These are phyloP conservation scores for Angophora floribunda DNA, from an alignment of 345 rosid genomes.

Conservation along the genomic window DNA sequence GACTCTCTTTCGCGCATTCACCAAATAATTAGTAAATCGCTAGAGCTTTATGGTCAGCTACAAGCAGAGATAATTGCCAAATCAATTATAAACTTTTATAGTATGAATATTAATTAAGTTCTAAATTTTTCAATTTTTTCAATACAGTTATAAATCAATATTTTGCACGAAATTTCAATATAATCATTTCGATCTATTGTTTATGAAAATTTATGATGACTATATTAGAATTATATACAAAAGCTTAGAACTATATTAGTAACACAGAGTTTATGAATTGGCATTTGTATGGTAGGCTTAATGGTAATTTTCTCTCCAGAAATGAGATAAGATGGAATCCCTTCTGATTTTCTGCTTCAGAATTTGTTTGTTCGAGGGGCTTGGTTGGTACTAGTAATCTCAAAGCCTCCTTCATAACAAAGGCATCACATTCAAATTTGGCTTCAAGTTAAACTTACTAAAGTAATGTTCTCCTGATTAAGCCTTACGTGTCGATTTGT, in stretches of 20 bases:
- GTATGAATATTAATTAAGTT: neutral
- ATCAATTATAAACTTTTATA: neutral
- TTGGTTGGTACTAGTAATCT: neutral
- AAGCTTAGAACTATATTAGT: neutral
- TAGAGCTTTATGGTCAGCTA: neutral
- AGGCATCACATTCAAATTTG: neutral
- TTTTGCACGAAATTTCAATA: neutral
- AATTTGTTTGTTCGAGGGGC: neutral
- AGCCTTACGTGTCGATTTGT: neutral
- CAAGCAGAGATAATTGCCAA: neutral
- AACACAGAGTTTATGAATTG: neutral
- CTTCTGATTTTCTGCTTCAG: neutral
- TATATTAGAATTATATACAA: neutral
- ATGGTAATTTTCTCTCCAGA: neutral
- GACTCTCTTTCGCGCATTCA: neutral
- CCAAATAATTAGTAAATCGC: neutral
- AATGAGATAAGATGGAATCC: neutral
- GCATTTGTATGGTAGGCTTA: too few species aligned
- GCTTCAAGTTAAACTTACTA: neutral
- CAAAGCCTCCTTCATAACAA: neutral
- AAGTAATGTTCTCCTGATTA: neutral
- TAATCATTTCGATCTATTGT: rapidly evolving
- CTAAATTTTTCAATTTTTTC: neutral
- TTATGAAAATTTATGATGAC: neutral
- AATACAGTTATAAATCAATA: neutral